Conservation (phyloP, 345 rosid genomes). For the Salix brachista region DNA sequence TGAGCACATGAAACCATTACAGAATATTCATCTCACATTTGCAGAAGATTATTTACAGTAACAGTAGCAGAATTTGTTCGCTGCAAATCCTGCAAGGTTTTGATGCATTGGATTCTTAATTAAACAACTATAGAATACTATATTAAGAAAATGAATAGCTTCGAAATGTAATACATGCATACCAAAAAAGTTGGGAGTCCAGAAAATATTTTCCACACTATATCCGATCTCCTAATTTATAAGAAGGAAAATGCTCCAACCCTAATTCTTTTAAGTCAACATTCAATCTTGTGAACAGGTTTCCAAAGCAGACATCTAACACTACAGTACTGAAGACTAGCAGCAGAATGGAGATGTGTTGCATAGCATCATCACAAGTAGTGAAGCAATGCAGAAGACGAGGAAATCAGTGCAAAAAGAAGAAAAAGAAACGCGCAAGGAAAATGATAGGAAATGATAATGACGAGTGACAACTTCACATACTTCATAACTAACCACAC, state of each 20-base stretch:
- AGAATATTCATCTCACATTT: slow-evolving; percentile 47
- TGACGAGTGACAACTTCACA: not conserved
- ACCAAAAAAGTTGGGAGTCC: not conserved
- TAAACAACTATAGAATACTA: not conserved
- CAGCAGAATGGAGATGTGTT: not conserved
- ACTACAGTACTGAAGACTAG: not conserved
- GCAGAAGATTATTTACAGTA: slow-evolving; percentile 97
- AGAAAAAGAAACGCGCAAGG: not conserved
- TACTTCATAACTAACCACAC: not conserved
- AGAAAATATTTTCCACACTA: not conserved
- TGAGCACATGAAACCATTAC: not conserved
- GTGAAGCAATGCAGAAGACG: not conserved
- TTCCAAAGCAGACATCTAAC: not conserved
- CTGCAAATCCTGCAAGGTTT: slow-evolving; percentile 83
- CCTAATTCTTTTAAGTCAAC: not conserved
- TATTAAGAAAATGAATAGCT: not conserved
- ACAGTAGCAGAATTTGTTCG: slow-evolving; percentile 83
- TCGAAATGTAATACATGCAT: not conserved
- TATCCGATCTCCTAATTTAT: not conserved
- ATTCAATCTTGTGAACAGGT: not conserved
- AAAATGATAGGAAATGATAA: not conserved
- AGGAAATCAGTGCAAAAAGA: not conserved
- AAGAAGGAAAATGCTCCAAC: not conserved
- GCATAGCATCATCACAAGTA: not conserved
- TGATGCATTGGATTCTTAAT: not conserved